Conservation (phyloP, 148 eudicot species). For the Beta vulgaris region DNA sequence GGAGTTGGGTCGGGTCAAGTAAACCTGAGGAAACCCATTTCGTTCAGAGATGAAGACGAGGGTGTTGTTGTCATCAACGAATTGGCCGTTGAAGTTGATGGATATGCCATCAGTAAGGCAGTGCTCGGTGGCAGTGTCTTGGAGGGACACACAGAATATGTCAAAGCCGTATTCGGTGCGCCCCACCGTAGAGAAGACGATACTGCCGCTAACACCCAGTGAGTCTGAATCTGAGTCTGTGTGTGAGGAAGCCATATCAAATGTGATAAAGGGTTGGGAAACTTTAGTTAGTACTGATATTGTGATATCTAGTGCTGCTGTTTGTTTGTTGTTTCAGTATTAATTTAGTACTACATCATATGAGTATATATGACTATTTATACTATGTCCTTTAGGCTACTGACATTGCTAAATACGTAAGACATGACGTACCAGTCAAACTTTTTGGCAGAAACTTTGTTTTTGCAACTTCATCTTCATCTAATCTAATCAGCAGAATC, state of each 20-base stretch:
- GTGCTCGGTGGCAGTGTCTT: constrained; percentile 23
- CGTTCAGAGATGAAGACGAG: constrained; percentile 62
- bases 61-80: constrained; percentile 35
- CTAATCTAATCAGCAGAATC: background rate
- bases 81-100: constrained; percentile 64
- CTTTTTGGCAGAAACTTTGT: background rate
- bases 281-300: too few species aligned
- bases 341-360: too few species aligned
- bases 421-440: constrained; percentile 6
- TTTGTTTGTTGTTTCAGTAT: too few species aligned
- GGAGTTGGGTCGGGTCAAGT: constrained; percentile 18
- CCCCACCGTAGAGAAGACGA: constrained; percentile 64
- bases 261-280: too few species aligned
- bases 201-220: constrained; percentile 37
- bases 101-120: constrained; percentile 70
- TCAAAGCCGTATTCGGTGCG: constrained; percentile 64
- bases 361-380: too few species aligned
- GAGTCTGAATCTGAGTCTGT: too few species aligned
- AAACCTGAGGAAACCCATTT: constrained; percentile 46
- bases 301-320: too few species aligned
- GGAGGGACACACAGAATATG: constrained; percentile 46
- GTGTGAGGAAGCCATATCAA: constrained; percentile 19
- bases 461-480: background rate
- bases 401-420: constrained; percentile 8
- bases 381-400: background rate